Conservation (phyloP, 1,139 yeast genomes). For the Taphrina wiesneri region DNA sequence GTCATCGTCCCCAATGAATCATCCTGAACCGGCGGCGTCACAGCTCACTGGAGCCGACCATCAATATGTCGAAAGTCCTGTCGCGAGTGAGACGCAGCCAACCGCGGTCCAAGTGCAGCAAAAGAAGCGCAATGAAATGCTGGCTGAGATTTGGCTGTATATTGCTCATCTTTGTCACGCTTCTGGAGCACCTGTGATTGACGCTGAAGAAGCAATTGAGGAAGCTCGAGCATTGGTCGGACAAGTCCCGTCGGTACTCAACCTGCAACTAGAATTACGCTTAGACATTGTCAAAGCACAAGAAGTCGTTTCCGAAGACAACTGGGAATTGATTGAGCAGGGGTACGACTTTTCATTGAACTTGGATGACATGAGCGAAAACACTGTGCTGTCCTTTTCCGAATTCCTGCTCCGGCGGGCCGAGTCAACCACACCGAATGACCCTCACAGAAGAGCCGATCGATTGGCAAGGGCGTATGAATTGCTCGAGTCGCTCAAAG, state of each 20-base stretch:
- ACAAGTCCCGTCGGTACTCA: not conserved
- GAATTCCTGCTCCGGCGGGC: not conserved
- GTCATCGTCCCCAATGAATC: slow-evolving; percentile 9
- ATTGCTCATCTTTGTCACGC: not conserved
- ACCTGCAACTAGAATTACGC: not conserved
- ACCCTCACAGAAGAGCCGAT: not conserved
- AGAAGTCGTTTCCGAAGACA: not conserved
- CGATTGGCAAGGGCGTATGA: slow-evolving; percentile 17
- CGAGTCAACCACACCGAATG: not conserved
- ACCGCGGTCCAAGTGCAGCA: not conserved
- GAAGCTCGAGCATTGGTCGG: slow-evolving; percentile 14
- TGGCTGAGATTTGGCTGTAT: slow-evolving; percentile 17
- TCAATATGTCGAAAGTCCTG: not conserved
- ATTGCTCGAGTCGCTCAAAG: slow-evolving; percentile 6
- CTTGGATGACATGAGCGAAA: not conserved
- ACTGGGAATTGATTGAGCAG: not conserved
- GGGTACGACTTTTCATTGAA: slow-evolving; percentile 1
- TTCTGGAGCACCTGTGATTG: not conserved
- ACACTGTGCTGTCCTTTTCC: slow-evolving; percentile 1
- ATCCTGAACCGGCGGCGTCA: not conserved
- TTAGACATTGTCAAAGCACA: not conserved
- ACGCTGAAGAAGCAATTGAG: slow-evolving; percentile 3
- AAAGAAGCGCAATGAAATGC: not conserved
- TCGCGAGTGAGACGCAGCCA: not conserved
- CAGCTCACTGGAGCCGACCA: not conserved